These are phyloP conservation scores for Penicillium sp. DNA, from an alignment of 2,329 filamentous ascomycete species.

Conservation along the genomic window DNA sequence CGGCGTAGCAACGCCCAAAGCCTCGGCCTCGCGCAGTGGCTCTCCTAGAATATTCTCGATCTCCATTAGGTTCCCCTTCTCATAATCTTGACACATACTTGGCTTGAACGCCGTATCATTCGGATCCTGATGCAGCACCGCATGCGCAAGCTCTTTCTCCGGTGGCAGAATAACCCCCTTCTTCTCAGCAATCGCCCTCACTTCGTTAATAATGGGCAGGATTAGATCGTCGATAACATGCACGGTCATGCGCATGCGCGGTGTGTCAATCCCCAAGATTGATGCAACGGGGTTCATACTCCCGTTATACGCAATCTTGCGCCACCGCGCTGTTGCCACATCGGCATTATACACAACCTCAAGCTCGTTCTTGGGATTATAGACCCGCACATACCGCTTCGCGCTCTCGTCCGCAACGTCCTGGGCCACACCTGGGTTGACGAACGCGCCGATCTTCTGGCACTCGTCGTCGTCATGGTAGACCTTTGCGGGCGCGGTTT, in stretches of 20 bases:
- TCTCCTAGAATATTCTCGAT: conserved; percentile 63
- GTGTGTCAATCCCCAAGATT: background rate
- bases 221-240: conserved; percentile 2
- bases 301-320: background rate
- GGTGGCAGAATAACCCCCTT: background rate
- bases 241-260: background rate
- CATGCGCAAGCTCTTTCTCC: background rate
- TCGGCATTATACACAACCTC: background rate
- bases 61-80: conserved; percentile 56
- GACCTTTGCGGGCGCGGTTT: background rate
- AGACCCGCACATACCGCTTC: background rate
- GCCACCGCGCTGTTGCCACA: background rate
- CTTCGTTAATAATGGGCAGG: background rate
- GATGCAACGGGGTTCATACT: background rate
- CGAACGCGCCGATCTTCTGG: conserved; percentile 1
- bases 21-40: conserved; percentile 58
- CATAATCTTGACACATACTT: conserved; percentile 60
- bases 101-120: conserved; percentile 35
- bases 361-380: background rate
- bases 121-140: background rate
- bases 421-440: background rate
- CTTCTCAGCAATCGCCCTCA: background rate
- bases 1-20: conserved; percentile 49
- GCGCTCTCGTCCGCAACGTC: background rate
- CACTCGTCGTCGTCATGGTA: background rate